Evolutionary conservation across 208 protist species (phyloP).

Genomic region (Strigomonas culicis): DNA sequence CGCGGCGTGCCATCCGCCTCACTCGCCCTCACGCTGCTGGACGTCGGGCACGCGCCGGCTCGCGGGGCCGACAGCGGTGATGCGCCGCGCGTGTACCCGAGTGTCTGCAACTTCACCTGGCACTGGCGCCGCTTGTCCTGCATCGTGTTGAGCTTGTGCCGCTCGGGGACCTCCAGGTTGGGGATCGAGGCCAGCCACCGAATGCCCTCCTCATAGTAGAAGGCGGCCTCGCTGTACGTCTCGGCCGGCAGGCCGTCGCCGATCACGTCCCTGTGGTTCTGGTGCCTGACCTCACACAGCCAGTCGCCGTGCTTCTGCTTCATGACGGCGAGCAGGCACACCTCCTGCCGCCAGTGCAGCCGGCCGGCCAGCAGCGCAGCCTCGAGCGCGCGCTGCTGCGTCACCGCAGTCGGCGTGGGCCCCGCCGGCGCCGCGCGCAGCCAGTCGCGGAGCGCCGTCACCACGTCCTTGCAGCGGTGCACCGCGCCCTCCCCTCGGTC

Average conservation of each 20-base stretch:
- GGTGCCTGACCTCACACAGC: slow-evolving; percentile 30
- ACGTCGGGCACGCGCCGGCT: neutral
- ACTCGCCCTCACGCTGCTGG: neutral
- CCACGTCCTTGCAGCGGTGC: no score
- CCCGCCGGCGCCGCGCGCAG: no score
- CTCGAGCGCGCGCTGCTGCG: neutral
- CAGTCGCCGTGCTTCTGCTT: slow-evolving; percentile 57
- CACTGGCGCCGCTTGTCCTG: neutral
- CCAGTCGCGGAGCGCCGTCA: no score
- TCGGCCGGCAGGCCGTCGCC: neutral
- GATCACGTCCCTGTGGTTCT: slow-evolving; percentile 4
- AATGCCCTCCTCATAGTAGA: slow-evolving; percentile 55
- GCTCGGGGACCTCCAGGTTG: slow-evolving; percentile 33
- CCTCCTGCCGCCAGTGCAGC: slow-evolving; percentile 55
- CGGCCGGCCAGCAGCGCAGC: slow-evolving; percentile 22
- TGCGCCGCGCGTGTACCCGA: neutral
- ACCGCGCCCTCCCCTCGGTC: neutral
- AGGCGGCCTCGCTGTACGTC: slow-evolving; percentile 17
- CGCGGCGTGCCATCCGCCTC: neutral
- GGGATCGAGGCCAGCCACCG: slow-evolving; percentile 49
- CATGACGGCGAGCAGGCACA: slow-evolving; percentile 58
- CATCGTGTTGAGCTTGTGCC: neutral
- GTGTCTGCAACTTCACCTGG: neutral
- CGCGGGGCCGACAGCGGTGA: neutral
- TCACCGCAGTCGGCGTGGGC: neutral